These are phyloP conservation scores for Comarum palustre DNA, from an alignment of 306 rosid genomes.

Conservation along the genomic window DNA sequence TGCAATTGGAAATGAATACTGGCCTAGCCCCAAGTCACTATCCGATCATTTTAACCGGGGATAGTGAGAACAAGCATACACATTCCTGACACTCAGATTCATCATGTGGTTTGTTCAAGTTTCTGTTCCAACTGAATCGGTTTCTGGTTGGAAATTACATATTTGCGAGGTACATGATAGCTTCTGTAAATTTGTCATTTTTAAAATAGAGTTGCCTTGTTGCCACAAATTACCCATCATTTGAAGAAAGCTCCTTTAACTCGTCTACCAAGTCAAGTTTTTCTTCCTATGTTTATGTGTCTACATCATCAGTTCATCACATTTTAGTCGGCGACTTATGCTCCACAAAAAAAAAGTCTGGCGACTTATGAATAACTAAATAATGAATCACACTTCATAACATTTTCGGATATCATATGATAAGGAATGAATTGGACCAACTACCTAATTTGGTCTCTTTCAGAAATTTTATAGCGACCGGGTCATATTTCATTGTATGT, in stretches of 20 bases:
- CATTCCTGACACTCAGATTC: not conserved
- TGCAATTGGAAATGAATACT: not conserved
- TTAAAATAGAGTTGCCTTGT: not conserved
- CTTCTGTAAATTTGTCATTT: not conserved
- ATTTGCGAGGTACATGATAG: not conserved
- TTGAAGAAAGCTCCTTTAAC: not conserved
- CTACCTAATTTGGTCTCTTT: not conserved
- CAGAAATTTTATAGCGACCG: not conserved
- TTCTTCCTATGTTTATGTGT: not conserved
- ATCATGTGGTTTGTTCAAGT: not conserved
- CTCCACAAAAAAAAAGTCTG: too few species aligned
- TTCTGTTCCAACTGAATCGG: not conserved
- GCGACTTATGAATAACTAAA: not conserved
- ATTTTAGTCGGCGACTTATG: too few species aligned
- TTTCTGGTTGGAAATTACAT: not conserved
- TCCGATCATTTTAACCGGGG: not conserved
- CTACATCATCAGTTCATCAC: too few species aligned
- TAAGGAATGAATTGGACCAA: not conserved
- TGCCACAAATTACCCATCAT: not conserved
- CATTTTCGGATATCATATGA: not conserved
- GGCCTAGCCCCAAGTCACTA: not conserved
- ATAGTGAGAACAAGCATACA: not conserved
- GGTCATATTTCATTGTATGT: not conserved
- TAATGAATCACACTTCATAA: not conserved
- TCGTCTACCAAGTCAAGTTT: too few species aligned